Conservation (phyloP, 2,329 filamentous ascomycete genomes). For the Talaromyces sp. region DNA sequence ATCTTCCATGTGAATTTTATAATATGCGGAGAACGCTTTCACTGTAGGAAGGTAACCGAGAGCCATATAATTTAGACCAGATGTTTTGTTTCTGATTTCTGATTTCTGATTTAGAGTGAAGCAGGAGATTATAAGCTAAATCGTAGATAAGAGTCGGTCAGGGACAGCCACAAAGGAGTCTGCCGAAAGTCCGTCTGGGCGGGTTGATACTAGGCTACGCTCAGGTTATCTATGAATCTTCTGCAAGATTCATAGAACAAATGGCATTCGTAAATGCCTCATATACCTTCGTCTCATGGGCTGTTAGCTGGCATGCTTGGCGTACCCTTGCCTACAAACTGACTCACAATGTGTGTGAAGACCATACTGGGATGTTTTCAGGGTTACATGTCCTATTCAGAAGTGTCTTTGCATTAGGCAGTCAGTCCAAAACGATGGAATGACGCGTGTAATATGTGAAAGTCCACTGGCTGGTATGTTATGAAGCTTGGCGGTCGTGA, state of each 20-base stretch:
- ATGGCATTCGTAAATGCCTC: slow-evolving; percentile 10
- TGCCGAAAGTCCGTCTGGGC: not conserved
- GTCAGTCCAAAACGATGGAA: not conserved
- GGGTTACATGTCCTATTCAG: not conserved
- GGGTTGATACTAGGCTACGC: not conserved
- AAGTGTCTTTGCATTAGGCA: not conserved
- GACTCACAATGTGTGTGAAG: not conserved
- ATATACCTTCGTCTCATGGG: not conserved
- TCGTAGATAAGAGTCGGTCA: not conserved
- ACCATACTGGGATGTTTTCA: not conserved
- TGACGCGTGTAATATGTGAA: not conserved
- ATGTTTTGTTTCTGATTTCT: not conserved
- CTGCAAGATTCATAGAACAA: not conserved
- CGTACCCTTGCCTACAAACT: not conserved
- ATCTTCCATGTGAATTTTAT: not conserved
- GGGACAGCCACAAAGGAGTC: not conserved
- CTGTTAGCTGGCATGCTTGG: not conserved
- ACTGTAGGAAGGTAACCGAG: not conserved
- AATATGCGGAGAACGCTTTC: not conserved
- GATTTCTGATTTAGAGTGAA: not conserved
- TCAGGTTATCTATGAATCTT: not conserved
- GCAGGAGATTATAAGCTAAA: not conserved
- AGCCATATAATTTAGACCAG: not conserved
- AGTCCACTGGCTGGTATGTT: slow-evolving; percentile 4
- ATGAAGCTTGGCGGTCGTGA: slow-evolving; percentile 6